Base-by-base conservation (phyloP, 2,329 filamentous ascomycete species). In the Colletotrichum sp. region DNA sequence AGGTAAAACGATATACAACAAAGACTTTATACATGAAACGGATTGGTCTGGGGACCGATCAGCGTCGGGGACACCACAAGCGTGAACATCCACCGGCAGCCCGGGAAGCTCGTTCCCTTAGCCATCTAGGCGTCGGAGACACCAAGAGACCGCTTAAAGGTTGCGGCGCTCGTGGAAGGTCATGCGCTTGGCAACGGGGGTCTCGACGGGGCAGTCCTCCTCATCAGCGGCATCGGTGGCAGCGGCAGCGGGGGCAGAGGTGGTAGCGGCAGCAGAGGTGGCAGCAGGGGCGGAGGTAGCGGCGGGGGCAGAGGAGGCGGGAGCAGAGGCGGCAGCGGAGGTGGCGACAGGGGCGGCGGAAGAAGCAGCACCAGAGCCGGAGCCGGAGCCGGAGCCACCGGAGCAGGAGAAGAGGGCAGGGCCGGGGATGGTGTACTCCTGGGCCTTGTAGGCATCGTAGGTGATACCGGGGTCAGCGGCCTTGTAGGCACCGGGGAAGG, bases 401-500 rank as follows among this genome's bases (percentile, higher is more conserved):
- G 63, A 90, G 81, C 89, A 90, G 18, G 80, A 85, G 78, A 90
- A 89, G 5, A 90, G 82, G 2, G 84, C 80, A 44, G 88, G 89
- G 0, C 89, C 88, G 1, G 88, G 88, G 60, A 89, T 85, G 5
- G 81, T 86, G 77, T 90, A 90, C 7, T 82, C 81, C 66, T 81
- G 74, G 6, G 86, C 85, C 79, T 87, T 85, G 80, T 89, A 90
- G 44, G 87, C 83, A 80, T 89, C 85, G 76, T 87, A 89, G 15
- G 85, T 87, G 66, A 90, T 86, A 1, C 88, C 89, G 1, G 88
- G 80, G 74, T 89, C 88, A 21, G 59, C 32, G 24, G 81, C 82
- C 6, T 79, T 81, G 78, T 90, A 90, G 4, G 87, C 88, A 16
- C 88, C 88, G 1, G 88, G 88, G 81, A 90, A 89, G 2, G 85